A percentile compares a stretch with the other conserved stretches of the same genome.
These are phyloP conservation scores for Boletellus sp. DNA, from an alignment of 768 basidiomycete species.

Conservation along the genomic window DNA sequence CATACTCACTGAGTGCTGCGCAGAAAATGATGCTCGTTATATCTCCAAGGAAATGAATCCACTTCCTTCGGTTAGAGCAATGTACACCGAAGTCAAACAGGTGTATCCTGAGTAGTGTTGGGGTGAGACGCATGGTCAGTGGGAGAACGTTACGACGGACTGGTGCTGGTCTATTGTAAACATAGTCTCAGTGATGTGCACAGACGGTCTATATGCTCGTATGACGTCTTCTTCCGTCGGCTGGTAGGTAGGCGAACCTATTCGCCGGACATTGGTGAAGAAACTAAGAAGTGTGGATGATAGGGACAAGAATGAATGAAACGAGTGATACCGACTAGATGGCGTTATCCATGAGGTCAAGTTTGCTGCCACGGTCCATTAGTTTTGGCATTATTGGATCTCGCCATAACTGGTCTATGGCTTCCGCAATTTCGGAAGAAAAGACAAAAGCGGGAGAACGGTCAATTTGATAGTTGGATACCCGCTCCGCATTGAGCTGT, in stretches of 20 bases:
- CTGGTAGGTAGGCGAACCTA: slow-evolving; percentile 75
- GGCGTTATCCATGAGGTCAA: slow-evolving; percentile 93
- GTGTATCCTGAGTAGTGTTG: slow-evolving; percentile 38
- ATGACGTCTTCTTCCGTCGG: slow-evolving; percentile 87
- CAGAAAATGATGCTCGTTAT: slow-evolving; percentile 79
- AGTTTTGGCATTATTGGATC: slow-evolving; percentile 56
- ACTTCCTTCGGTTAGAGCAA: slow-evolving; percentile 76
- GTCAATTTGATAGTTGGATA: slow-evolving; percentile 53
- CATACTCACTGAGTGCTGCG: slow-evolving; percentile 71
- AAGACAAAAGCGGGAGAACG: slow-evolving; percentile 43
- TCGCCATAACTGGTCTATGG: slow-evolving; percentile 66
- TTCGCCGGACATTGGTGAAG: slow-evolving; percentile 77
- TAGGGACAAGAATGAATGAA: background rate
- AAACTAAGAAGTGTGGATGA: slow-evolving; percentile 48
- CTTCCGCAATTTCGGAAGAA: slow-evolving; percentile 61
- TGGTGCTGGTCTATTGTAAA: slow-evolving; percentile 67
- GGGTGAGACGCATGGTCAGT: background rate
- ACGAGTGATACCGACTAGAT: slow-evolving; percentile 57
- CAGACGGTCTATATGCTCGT: slow-evolving; percentile 80
- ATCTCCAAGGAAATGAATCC: slow-evolving; percentile 78
- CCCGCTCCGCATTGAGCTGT: slow-evolving; percentile 49
- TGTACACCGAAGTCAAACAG: slow-evolving; percentile 84
- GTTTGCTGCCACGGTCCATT: slow-evolving; percentile 64
- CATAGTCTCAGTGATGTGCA: slow-evolving; percentile 89
- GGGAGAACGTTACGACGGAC: slow-evolving; percentile 32